Evolutionary conservation across 805 yeast species (phyloP).

Genomic region (Starmerella stigmatis): DNA sequence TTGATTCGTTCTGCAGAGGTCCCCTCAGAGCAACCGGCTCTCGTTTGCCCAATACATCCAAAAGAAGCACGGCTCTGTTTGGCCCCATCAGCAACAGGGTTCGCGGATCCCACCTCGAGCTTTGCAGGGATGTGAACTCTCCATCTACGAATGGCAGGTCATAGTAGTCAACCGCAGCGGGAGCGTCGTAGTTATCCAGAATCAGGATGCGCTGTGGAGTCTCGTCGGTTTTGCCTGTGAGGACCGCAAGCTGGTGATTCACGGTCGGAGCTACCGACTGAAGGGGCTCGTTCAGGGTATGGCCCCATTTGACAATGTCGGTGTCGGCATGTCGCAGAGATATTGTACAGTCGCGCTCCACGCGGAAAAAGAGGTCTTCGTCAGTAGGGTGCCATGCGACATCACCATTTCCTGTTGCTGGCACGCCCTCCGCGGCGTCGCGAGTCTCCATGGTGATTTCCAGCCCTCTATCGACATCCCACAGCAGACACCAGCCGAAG

Average conservation of each 20-base stretch:
- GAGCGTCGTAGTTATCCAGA: not conserved
- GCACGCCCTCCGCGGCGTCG: not conserved
- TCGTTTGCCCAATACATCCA: constrained; percentile 9
- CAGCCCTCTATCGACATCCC: not conserved
- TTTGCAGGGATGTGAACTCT: constrained; percentile 1
- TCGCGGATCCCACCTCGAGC: constrained; percentile 15
- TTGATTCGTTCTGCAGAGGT: constrained; percentile 45
- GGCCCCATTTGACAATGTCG: not conserved
- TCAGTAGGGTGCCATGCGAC: constrained; percentile 13
- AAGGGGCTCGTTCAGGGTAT: not conserved
- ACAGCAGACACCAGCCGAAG: not conserved
- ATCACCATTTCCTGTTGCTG: constrained; percentile 4
- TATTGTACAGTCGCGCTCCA: not conserved
- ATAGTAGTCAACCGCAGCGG: not conserved
- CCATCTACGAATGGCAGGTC: not conserved
- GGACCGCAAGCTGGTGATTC: not conserved
- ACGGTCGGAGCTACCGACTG: constrained; percentile 1
- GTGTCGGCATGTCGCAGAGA: not conserved
- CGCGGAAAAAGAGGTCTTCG: not conserved
- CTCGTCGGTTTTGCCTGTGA: constrained; percentile 3
- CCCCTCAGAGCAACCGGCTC: constrained; percentile 31
- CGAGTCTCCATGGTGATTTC: not conserved
- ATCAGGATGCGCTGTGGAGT: constrained; percentile 3
- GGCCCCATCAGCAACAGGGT: constrained; percentile 9
- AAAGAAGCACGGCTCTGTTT: constrained; percentile 7